phyloP scores from a whole-genome alignment of 495 filamentous ascomycete species.

The Pyrenula aspistea region DNA sequence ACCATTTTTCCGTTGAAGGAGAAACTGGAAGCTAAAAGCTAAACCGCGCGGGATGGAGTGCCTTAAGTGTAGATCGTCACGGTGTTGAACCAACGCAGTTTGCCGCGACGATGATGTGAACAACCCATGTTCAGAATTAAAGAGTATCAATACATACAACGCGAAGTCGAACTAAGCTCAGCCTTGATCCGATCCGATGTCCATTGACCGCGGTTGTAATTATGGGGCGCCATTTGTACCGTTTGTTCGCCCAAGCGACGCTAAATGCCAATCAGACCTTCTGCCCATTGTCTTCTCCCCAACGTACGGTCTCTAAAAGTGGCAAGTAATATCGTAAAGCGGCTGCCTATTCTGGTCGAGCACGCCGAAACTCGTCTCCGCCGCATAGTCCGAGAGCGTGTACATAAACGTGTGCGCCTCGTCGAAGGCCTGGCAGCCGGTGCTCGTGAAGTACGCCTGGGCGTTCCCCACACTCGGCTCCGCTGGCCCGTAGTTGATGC shows the following conservation, averaged over 20 bases:
- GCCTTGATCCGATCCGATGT: neutral
- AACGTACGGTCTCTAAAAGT: neutral
- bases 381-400: conserved; percentile 14
- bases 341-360: neutral
- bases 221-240: too few species aligned
- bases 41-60: too few species aligned
- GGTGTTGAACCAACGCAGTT: too few species aligned
- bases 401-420: conserved; percentile 18
- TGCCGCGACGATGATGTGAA: too few species aligned
- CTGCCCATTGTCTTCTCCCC: neutral
- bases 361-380: neutral
- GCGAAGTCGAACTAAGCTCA: neutral
- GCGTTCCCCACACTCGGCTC: conserved; percentile 14
- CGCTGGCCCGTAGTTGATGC: conserved; percentile 22
- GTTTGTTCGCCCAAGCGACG: neutral
- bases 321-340: neutral
- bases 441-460: conserved; percentile 16
- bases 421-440: conserved; percentile 13
- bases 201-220: neutral
- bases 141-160: neutral
- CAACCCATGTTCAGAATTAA: too few species aligned
- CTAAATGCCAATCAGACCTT: neutral
- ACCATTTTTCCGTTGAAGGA: too few species aligned
- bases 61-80: too few species aligned
- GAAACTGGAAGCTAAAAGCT: too few species aligned